Conservation (phyloP, 495 filamentous ascomycete species). For the Annulohypoxylon stygium region DNA sequence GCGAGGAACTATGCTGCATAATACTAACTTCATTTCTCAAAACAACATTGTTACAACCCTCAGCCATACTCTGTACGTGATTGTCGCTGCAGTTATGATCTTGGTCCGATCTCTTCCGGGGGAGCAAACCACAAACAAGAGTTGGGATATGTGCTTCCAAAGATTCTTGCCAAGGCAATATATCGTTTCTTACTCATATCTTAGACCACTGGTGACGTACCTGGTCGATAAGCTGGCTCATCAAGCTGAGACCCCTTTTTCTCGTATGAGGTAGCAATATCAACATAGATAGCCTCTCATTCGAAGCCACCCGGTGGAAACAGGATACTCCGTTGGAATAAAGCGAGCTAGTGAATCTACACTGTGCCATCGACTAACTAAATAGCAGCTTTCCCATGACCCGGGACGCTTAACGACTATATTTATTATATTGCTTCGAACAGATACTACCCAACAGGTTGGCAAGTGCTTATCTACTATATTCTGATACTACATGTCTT, state of each 20-base stretch:
- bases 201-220: constrained; percentile 23
- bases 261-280: constrained; percentile 25
- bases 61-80: constrained; percentile 22
- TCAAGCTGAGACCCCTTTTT: constrained; percentile 36
- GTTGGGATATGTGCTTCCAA: background rate
- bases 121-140: constrained; percentile 23
- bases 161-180: constrained; percentile 42
- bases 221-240: constrained; percentile 15
- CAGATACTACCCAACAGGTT: constrained; percentile 26
- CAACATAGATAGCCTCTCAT: background rate
- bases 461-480: constrained; percentile 6
- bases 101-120: constrained; percentile 32
- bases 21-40: constrained; percentile 33
- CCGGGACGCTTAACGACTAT: constrained; percentile 3
- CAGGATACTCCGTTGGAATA: constrained; percentile 19
- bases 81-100: constrained; percentile 9
- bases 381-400: background rate
- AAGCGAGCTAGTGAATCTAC: constrained; percentile 7
- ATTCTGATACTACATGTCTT: constrained; percentile 14
- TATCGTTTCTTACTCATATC: constrained; percentile 35
- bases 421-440: constrained; percentile 3
- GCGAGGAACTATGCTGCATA: constrained; percentile 32
- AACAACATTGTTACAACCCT: constrained; percentile 21
- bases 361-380: constrained; percentile 1
- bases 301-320: constrained; percentile 15